A percentile compares a stretch with the other conserved stretches of the same genome.
These are phyloP conservation scores for Flammula alnicola DNA, from an alignment of 1,284 basidiomycete species.

Conservation along the genomic window DNA sequence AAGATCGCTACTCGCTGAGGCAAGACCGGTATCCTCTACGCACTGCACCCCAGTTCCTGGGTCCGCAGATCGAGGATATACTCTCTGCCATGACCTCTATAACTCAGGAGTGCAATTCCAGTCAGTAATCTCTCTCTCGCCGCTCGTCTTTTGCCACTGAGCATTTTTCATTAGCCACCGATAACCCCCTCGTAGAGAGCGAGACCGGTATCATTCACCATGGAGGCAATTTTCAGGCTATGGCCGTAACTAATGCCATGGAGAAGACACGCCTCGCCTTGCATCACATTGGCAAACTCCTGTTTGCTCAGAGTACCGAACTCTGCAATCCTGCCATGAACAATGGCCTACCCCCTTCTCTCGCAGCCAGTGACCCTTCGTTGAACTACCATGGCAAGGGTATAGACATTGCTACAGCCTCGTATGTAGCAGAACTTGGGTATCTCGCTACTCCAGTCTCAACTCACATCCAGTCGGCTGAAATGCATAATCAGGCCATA, in stretches of 20 bases:
- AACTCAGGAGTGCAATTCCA: conserved; percentile 84
- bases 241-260: conserved; percentile 87
- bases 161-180: conserved; percentile 53
- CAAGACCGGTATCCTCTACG: conserved; percentile 83
- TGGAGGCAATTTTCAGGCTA: conserved; percentile 85
- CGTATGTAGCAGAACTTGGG: conserved; percentile 83
- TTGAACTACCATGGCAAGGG: conserved; percentile 88
- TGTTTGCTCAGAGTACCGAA: conserved; percentile 86
- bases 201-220: conserved; percentile 73
- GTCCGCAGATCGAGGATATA: conserved; percentile 86
- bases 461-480: conserved; percentile 84
- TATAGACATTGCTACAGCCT: conserved; percentile 82
- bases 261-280: conserved; percentile 85
- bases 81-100: conserved; percentile 66
- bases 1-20: conserved; percentile 65
- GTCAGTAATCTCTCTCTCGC: conserved; percentile 48
- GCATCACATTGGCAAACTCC: conserved; percentile 82
- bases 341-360: conserved; percentile 78
- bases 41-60: conserved; percentile 85
- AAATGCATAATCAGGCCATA: conserved; percentile 88
- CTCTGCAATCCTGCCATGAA: conserved; percentile 84
- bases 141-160: conserved; percentile 1
- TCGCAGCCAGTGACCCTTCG: conserved; percentile 83
- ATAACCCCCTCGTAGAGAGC: conserved; percentile 77
- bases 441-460: conserved; percentile 84